Base-by-base conservation (phyloP, 257 asterid species). In the Ilex aquifolium region DNA sequence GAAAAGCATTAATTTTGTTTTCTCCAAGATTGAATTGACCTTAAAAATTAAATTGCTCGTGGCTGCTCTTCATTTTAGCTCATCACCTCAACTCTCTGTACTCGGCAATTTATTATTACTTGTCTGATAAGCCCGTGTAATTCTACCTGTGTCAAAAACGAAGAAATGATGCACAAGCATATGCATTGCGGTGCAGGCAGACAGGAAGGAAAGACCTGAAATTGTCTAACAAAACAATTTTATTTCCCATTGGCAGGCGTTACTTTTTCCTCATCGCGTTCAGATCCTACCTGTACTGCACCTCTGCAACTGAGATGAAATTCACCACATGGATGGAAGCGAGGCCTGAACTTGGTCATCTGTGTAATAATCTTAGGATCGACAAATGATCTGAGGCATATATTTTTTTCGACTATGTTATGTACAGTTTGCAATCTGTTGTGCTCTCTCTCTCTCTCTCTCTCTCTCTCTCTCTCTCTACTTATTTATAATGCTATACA, bases 311-410 rank as follows among this genome's bases (percentile, higher is more conserved):
- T 54, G 84, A 83, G 74, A 78, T 64, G 76, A 78, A 62, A 50
- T 91, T 91, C 82, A 71, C 79, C 58, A 64, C 80, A 39, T 91
- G 98, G 98, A 83, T 91, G 91, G 87, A 76, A 36, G 95, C 94
- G 14, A 86, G 98, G 79, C 98, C 98, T 64, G 98, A 91, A 77
- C 96, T 91, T 6, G 89, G 89, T 72, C 96, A 91, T 74, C 95
- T 91, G 13, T 91, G 91, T 76, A 84, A 86, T 72, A 91, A 91
- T 76, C 85, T 91, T 60, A 88, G 87, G 67, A 83, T 91, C 54
- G 90, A 85, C 54, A 81, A 74, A 63, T 89, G 75, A 69, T 31
- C 49, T 39, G 27, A 21, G 27, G 27, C 27, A 21, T 21, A 21
- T 21, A 21, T 21, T 21, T 21, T 21, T 21, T 21, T 21, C 27